Percentiles rank a stretch among this genome's conserved stretches.
phyloP scores from a whole-genome alignment of 2,329 filamentous ascomycete genomes.

The Fusarium pilosicola region DNA sequence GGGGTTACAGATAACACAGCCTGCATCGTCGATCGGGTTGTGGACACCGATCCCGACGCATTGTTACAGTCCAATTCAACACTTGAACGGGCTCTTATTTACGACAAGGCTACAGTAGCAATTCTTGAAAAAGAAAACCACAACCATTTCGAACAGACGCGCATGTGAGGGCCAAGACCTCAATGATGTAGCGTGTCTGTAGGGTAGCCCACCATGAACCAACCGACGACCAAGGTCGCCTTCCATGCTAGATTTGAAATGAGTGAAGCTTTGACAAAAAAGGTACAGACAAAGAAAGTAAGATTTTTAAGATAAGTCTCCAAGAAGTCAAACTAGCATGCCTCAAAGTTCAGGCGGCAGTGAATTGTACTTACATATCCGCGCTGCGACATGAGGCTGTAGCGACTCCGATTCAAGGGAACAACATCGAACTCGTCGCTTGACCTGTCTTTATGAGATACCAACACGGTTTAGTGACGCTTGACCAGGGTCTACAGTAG shows the following conservation, averaged over 20 bases:
- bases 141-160: background rate
- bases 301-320: fast-evolving
- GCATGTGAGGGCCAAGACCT: background rate
- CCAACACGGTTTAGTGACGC: background rate
- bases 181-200: fast-evolving
- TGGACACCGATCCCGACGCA: background rate
- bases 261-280: background rate
- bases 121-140: too few relatives aligned
- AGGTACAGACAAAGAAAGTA: background rate
- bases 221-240: too few relatives aligned
- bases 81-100: fast-evolving
- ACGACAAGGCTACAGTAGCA: background rate
- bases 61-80: fast-evolving
- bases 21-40: background rate
- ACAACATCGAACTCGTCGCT: too few relatives aligned
- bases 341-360: too few relatives aligned
- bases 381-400: too few relatives aligned
- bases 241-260: too few relatives aligned
- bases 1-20: fast-evolving
- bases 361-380: too few relatives aligned
- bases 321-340: background rate
- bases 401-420: too few relatives aligned
- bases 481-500: background rate
- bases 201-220: background rate
- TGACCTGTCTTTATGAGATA: too few relatives aligned